Percentiles rank a stretch among this genome's conserved stretches.
These are phyloP conservation scores for Citrus australasica DNA, from an alignment of 345 rosid species.

Conservation along the genomic window DNA sequence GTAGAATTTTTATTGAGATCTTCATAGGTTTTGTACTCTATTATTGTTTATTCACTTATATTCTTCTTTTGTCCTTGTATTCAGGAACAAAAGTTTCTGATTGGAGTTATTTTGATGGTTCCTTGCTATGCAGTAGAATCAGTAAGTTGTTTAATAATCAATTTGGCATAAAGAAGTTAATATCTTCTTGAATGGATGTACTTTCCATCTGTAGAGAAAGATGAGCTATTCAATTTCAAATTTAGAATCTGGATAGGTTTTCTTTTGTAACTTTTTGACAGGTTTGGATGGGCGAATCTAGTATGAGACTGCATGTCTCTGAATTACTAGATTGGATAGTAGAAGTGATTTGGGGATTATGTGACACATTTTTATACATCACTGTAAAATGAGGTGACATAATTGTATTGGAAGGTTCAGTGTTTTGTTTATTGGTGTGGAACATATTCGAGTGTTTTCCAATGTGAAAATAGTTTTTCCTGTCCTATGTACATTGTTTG, in stretches of 20 bases:
- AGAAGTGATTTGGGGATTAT: not conserved
- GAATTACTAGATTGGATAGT: not conserved
- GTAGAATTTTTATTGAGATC: not conserved
- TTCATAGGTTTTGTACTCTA: not conserved
- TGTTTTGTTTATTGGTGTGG: not conserved
- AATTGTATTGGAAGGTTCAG: not conserved
- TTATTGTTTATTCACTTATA: not conserved
- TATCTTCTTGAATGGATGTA: not conserved
- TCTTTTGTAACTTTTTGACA: not conserved
- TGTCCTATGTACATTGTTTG: not conserved
- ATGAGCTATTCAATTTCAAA: not conserved
- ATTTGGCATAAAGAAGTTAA: not conserved
- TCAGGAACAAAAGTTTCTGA: constrained; percentile 96
- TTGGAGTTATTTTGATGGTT: constrained; percentile 98
- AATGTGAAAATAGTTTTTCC: not conserved
- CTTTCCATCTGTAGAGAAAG: not conserved
- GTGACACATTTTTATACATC: not conserved
- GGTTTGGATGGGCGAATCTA: not conserved
- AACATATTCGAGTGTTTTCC: not conserved
- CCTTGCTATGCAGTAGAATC: constrained; percentile 95
- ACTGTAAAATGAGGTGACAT: not conserved
- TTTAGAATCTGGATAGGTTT: not conserved
- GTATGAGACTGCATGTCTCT: not conserved
- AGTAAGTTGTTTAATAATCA: constrained; percentile 37
- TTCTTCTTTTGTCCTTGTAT: not conserved